Base-by-base conservation (phyloP, 139 green algal genomes). In the Dunaliella primolecta region DNA sequence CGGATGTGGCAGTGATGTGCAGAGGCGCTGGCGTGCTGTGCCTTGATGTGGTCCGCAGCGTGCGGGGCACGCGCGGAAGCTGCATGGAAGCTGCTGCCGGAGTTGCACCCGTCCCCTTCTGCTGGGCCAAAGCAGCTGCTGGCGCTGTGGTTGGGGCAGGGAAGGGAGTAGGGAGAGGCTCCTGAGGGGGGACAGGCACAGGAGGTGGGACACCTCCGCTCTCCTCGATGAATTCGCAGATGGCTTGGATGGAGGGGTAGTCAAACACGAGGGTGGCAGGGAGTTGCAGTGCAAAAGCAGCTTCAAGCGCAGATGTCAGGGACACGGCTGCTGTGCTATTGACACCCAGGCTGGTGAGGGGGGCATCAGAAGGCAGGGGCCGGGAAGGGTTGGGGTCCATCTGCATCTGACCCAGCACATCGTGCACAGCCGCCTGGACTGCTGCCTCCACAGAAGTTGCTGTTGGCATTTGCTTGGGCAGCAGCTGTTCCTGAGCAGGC, bases 261-360 rank as follows among this genome's bases (percentile, higher is more conserved):
- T 89, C 86, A 84, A 89, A 89, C 79, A 81, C 64, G 29, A 93
- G 86, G 2, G 91, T 94, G 31, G 87, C 80, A 0, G 89, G 91
- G 75, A 94, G 84, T 71, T 85, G 74, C 36, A 85, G 24, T 1
- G 64, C 87, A 29, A 93, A 55, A 32, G 36, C 38, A 0, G 7
- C 30, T 82, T 94, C 91, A 80, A 94, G 80, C 30, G 75, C 55
- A n/a, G 79, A 76, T 31, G 89, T 89, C 34, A 95, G 86, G 82
- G 89, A 57, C 36, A 94, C 88, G 23, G 91, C 91, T 1, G 84
- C 64, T 0, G 86, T 88, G 20, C 84, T 90, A 75, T 82, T 93
- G 11, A 94, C 75, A 37, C 90, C 92, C 86, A 0, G 80, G 46
- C 90, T 76, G 82, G 83, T 30, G 57, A 75, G 71, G 71, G 74